Percentiles rank a stretch among this genome's conserved stretches.
These are phyloP conservation scores for Erodium trifolium DNA, from an alignment of 441 rosid genomes.

Conservation along the genomic window DNA sequence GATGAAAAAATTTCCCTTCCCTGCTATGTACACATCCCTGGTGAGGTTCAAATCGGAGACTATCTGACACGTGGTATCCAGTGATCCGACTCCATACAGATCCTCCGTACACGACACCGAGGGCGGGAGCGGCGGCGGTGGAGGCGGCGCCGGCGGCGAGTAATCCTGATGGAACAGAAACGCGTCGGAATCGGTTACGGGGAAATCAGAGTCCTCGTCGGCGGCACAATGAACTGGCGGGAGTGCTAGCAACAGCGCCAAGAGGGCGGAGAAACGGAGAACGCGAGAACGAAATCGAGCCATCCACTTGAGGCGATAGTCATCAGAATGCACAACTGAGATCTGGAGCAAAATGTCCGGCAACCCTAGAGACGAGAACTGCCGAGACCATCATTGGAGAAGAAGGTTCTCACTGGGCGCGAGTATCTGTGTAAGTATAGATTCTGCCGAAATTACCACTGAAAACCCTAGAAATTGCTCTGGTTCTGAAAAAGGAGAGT, in stretches of 20 bases:
- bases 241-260: neutral
- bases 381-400: neutral
- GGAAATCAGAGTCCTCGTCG: slow-evolving; percentile 24
- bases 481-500: neutral
- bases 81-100: slow-evolving; percentile 52
- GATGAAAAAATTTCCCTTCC: slow-evolving; percentile 42
- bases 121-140: slow-evolving; percentile 46
- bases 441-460: neutral
- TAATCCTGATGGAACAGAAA: slow-evolving; percentile 35
- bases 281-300: slow-evolving; percentile 2
- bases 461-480: slow-evolving; percentile 8
- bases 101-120: slow-evolving; percentile 42
- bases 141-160: slow-evolving; percentile 46
- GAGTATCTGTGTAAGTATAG: neutral
- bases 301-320: neutral
- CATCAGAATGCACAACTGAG: neutral
- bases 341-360: neutral
- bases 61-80: slow-evolving; percentile 46
- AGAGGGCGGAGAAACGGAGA: neutral
- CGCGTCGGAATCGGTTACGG: slow-evolving; percentile 15
- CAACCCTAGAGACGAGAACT: neutral
- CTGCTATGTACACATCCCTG: slow-evolving; percentile 43
- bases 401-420: neutral
- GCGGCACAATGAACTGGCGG: slow-evolving; percentile 1
- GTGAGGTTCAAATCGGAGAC: slow-evolving; percentile 36